Percentiles rank a stretch among this genome's conserved stretches.
phyloP scores from a whole-genome alignment of 495 filamentous ascomycete genomes.

The Talaromyces trachyspermus region DNA sequence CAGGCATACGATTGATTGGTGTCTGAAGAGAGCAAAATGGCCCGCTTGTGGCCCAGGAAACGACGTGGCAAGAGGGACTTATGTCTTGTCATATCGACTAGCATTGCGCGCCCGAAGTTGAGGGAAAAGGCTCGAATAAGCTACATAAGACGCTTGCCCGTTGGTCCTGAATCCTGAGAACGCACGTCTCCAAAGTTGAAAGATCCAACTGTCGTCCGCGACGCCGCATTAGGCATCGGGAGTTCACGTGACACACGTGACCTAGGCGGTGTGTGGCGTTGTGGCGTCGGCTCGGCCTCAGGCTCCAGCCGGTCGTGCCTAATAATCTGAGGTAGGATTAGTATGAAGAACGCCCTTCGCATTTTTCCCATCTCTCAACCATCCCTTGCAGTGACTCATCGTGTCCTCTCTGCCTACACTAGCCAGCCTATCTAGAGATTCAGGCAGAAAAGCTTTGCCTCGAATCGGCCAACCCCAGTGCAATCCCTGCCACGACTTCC shows the following conservation, averaged over 20 bases:
- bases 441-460: background rate
- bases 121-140: background rate
- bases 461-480: background rate
- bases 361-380: background rate
- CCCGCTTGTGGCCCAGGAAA: background rate
- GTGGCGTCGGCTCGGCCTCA: conserved; percentile 1
- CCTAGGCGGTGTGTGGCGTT: background rate
- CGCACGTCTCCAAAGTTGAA: background rate
- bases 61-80: background rate
- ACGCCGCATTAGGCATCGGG: background rate
- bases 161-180: no score
- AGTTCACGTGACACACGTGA: background rate
- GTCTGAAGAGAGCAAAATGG: background rate
- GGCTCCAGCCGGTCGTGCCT: conserved; percentile 1
- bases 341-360: background rate
- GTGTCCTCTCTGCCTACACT: background rate
- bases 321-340: conserved; percentile 3
- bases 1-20: conserved; percentile 1
- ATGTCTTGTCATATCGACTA: background rate
- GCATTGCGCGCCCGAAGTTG: no score
- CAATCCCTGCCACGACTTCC: background rate
- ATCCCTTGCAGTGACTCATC: conserved; percentile 2
- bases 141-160: background rate
- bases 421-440: background rate
- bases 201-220: background rate